These are phyloP conservation scores for Paxillus ammoniavirescens DNA, from an alignment of 768 basidiomycete species.

Conservation along the genomic window DNA sequence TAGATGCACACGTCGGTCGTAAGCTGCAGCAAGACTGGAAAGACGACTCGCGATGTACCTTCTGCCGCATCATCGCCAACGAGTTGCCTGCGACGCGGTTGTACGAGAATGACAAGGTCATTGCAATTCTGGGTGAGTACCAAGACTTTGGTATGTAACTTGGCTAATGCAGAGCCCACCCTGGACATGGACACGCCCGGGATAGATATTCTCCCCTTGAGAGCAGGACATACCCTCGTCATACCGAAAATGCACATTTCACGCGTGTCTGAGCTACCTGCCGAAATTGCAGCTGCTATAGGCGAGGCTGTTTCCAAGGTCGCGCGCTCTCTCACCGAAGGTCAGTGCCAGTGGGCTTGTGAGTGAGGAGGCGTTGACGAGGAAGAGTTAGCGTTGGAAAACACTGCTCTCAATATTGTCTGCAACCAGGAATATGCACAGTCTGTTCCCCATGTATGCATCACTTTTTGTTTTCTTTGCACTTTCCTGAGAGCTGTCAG, in stretches of 20 bases:
- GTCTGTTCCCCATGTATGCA: conserved; percentile 69
- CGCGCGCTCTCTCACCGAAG: conserved; percentile 60
- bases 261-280: conserved; percentile 62
- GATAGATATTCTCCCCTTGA: conserved; percentile 65
- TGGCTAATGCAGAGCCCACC: background rate
- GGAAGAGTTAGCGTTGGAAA: conserved; percentile 35
- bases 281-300: conserved; percentile 54
- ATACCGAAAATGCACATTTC: conserved; percentile 66
- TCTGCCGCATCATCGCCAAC: conserved; percentile 62
- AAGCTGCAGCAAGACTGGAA: conserved; percentile 48
- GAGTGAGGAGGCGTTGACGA: background rate
- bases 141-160: background rate
- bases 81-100: conserved; percentile 48
- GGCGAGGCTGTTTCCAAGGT: conserved; percentile 62
- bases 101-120: conserved; percentile 60
- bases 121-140: conserved; percentile 60
- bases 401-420: conserved; percentile 71
- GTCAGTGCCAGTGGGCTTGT: conserved; percentile 33
- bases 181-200: background rate
- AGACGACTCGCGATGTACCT: conserved; percentile 47
- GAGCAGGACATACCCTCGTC: conserved; percentile 66
- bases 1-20: conserved; percentile 56
- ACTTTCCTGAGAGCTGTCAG: conserved; percentile 31
- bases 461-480: background rate
- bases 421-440: conserved; percentile 84